Percentiles rank a stretch among this genome's conserved stretches.
phyloP scores from a whole-genome alignment of 768 basidiomycete species.

The Kondoa subrosea region DNA sequence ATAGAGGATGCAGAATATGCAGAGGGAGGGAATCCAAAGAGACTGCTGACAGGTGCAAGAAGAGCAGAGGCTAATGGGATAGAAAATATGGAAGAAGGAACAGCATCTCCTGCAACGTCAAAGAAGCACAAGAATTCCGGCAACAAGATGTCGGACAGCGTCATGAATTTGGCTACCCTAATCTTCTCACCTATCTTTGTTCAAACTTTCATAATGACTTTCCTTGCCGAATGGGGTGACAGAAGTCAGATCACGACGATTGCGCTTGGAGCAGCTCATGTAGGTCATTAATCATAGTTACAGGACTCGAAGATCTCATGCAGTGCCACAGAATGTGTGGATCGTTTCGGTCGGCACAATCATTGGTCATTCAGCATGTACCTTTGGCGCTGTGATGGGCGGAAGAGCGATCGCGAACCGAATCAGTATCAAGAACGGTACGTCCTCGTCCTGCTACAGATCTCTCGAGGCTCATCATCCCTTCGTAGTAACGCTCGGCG shows the following conservation, averaged over 20 bases:
- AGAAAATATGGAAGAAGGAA: constrained; percentile 59
- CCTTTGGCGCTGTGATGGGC: constrained; percentile 75
- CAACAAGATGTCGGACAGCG: constrained; percentile 42
- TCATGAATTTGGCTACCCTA: constrained; percentile 46
- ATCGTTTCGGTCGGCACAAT: constrained; percentile 80
- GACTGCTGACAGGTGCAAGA: constrained; percentile 32
- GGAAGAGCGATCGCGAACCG: constrained; percentile 83
- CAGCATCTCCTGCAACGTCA: constrained; percentile 8
- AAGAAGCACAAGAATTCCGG: not conserved
- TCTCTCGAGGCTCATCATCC: not conserved
- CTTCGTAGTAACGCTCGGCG: constrained; percentile 67
- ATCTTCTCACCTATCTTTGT: constrained; percentile 83
- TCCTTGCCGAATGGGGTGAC: constrained; percentile 99
- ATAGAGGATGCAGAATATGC: constrained; percentile 50
- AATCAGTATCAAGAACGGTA: constrained; percentile 63
- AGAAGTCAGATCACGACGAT: constrained; percentile 94
- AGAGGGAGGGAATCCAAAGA: constrained; percentile 32
- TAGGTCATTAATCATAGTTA: constrained; percentile 38
- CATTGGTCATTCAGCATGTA: constrained; percentile 72
- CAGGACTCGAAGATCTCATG: not conserved
- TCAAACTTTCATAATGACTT: constrained; percentile 83
- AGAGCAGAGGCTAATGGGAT: constrained; percentile 35
- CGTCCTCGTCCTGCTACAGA: not conserved
- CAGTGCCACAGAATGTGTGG: constrained; percentile 61
- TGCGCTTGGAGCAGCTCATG: constrained; percentile 85